Evolutionary conservation across 352 stramenopile genomes (phyloP).

Genomic region (Globisporangium radiosum): DNA sequence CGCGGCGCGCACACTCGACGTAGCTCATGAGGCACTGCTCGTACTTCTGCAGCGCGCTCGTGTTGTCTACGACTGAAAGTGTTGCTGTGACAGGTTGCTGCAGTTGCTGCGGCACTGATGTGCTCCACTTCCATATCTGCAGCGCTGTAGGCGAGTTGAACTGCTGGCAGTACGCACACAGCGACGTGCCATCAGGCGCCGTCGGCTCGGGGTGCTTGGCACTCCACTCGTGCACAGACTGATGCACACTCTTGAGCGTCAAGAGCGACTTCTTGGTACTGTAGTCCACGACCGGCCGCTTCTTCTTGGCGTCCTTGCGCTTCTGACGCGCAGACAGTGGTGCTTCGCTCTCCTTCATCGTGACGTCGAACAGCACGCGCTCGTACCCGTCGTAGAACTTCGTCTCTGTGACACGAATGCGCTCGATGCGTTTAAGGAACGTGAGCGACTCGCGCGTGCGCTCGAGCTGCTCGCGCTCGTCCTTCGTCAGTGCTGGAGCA

Average conservation of each 20-base stretch:
- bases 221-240: neutral
- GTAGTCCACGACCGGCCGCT: constrained; percentile 1
- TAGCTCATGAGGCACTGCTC: constrained; percentile 4
- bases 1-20: constrained; percentile 2
- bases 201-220: neutral
- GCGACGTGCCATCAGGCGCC: too few relatives aligned
- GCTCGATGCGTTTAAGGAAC: too few relatives aligned
- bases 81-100: neutral
- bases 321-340: too few relatives aligned
- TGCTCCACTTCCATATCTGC: constrained; percentile 1
- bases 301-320: constrained; percentile 1
- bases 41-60: neutral
- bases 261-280: constrained; percentile 1
- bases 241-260: constrained; percentile 1
- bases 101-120: too few relatives aligned
- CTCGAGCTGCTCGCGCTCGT: too few relatives aligned
- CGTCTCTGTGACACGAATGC: too few relatives aligned
- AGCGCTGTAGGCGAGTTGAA: constrained; percentile 6
- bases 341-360: too few relatives aligned
- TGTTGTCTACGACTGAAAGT: neutral
- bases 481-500: too few relatives aligned
- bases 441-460: too few relatives aligned
- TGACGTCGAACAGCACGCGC: too few relatives aligned
- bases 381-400: too few relatives aligned
- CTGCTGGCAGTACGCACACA: constrained; percentile 3